Evolutionary conservation across 2,329 filamentous ascomycete species (phyloP).

Genomic region (Alternaria sp.): DNA sequence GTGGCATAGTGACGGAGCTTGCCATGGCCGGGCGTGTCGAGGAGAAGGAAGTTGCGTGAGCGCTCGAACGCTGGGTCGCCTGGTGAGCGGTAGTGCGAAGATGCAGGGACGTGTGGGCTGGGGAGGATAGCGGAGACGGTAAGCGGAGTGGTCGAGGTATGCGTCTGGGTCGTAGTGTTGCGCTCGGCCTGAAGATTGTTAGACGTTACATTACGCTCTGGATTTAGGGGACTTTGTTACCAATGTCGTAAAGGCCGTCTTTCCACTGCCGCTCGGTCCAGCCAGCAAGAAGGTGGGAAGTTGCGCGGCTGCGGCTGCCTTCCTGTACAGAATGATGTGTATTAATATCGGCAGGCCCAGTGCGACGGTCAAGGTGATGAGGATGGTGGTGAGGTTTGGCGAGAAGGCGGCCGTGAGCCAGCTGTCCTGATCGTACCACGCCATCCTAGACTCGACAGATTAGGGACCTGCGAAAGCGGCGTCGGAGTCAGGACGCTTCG

Average conservation of each 20-base stretch:
- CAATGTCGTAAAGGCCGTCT: conserved; percentile 86
- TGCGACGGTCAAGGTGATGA: conserved; percentile 74
- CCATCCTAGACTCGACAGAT: conserved; percentile 32
- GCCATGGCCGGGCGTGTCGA: conserved; percentile 94
- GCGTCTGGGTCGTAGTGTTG: conserved; percentile 63
- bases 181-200: conserved; percentile 59
- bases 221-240: conserved; percentile 54
- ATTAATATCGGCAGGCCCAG: conserved; percentile 78
- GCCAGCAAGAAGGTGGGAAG: conserved; percentile 81
- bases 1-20: conserved; percentile 82
- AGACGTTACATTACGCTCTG: neutral
- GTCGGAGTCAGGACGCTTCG: conserved; percentile 5
- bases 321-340: conserved; percentile 76
- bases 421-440: conserved; percentile 51
- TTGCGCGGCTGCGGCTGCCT: conserved; percentile 67
- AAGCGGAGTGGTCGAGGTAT: conserved; percentile 54
- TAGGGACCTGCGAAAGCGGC: neutral
- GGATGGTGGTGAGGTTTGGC: conserved; percentile 61
- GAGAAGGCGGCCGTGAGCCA: conserved; percentile 60
- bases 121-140: conserved; percentile 69
- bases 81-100: conserved; percentile 70
- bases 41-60: conserved; percentile 73
- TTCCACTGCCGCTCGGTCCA: conserved; percentile 83
- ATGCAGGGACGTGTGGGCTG: conserved; percentile 64
- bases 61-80: conserved; percentile 67